Evolutionary conservation across 2,329 filamentous ascomycete genomes (phyloP).

Genomic region (Lachnellula occidentalis): DNA sequence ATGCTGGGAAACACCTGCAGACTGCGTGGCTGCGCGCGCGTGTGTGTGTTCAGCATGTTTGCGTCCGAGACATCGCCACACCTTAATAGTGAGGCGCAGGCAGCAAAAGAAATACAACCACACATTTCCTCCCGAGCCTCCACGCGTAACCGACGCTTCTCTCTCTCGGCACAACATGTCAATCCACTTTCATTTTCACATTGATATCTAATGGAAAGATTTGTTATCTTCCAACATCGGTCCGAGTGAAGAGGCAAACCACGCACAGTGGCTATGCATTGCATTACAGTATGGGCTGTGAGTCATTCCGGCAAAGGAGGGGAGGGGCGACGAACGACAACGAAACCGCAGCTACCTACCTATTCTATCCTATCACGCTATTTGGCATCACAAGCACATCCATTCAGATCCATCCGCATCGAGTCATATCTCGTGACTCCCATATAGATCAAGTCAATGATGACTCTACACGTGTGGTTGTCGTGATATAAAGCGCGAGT

Average conservation of each 20-base stretch:
- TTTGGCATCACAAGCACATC: background rate
- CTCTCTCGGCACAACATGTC: no score
- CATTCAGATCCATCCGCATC: constrained; percentile 2
- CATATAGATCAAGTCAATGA: constrained; percentile 4
- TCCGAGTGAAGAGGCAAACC: background rate
- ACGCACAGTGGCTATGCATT: background rate
- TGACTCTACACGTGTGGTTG: constrained; percentile 13
- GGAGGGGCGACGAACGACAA: no score
- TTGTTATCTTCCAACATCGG: background rate
- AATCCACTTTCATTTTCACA: no score
- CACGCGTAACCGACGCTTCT: no score
- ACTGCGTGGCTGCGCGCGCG: no score
- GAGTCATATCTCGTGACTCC: constrained; percentile 20
- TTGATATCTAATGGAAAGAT: background rate
- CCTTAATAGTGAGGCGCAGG: no score
- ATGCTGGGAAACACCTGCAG: no score
- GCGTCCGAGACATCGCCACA: no score
- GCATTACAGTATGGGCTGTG: no score
- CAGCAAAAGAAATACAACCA: no score
- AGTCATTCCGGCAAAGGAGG: background rate
- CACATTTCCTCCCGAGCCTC: no score
- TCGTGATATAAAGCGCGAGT: constrained; percentile 17
- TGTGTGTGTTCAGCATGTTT: no score
- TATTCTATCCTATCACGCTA: background rate
- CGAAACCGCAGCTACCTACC: background rate